phyloP scores from a whole-genome alignment of 129 eudicot species.

The Smallanthus sonchifolius region DNA sequence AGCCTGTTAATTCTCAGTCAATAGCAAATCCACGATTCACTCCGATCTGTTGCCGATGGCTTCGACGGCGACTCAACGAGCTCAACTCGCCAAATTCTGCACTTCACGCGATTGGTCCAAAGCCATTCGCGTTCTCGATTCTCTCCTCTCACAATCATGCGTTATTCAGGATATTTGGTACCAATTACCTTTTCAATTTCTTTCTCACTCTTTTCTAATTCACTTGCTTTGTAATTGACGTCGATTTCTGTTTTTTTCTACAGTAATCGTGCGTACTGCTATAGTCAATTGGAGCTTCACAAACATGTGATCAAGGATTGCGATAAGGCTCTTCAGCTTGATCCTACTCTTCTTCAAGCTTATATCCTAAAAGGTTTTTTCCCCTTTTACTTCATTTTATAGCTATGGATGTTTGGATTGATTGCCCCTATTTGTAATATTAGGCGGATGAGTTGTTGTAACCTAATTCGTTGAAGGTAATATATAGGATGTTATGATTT shows the following conservation, averaged over 20 bases:
- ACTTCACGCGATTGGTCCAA: slow-evolving; percentile 95
- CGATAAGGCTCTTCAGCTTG: slow-evolving; percentile 85
- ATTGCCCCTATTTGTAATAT: slow-evolving; percentile 2
- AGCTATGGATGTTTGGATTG: neutral
- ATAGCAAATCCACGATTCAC: neutral
- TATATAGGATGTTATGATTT: neutral
- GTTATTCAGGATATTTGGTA: slow-evolving; percentile 91
- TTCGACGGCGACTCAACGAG: slow-evolving; percentile 58
- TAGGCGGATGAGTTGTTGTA: neutral
- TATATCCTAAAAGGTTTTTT: slow-evolving; percentile 81
- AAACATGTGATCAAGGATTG: slow-evolving; percentile 96
- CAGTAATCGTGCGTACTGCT: slow-evolving; percentile 99
- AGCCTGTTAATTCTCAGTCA: slow-evolving; percentile 23
- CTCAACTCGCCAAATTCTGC: slow-evolving; percentile 78
- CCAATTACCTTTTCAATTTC: neutral
- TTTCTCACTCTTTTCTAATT: neutral
- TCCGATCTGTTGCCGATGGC: slow-evolving; percentile 63
- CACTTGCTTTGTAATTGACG: slow-evolving; percentile 2
- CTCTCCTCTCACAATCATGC: slow-evolving; percentile 63
- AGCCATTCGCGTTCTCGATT: slow-evolving; percentile 95
- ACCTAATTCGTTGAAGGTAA: slow-evolving; percentile 7
- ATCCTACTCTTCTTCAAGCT: slow-evolving; percentile 76
- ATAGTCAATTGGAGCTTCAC: slow-evolving; percentile 97
- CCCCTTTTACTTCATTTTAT: neutral
- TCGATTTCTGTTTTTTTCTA: neutral